Conservation (phyloP, 2,329 filamentous ascomycete species). For the Bimuria novae-zelandiae region DNA sequence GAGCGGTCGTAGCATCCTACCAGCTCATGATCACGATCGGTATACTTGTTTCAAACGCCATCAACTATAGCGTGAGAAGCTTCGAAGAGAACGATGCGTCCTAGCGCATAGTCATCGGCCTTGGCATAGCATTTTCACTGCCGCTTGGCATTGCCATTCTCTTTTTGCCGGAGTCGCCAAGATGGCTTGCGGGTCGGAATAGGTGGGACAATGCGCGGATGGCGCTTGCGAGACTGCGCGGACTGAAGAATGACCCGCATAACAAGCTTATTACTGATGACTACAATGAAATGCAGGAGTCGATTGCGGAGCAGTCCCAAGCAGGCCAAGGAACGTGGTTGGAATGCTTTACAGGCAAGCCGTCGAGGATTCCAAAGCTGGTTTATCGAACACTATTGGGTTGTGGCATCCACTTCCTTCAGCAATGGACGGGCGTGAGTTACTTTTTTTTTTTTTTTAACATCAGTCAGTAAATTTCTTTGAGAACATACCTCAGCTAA, state of each 20-base stretch:
- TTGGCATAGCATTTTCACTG: slow-evolving; percentile 38
- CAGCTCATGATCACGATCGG: slow-evolving; percentile 54
- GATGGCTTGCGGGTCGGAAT: slow-evolving; percentile 55
- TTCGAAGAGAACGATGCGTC: slow-evolving; percentile 48
- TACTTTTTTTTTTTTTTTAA: slow-evolving; percentile 53
- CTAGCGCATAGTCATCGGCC: slow-evolving; percentile 42
- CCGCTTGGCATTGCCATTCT: slow-evolving; percentile 38
- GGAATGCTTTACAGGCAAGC: slow-evolving; percentile 39
- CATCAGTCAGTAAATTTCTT: slow-evolving; percentile 3
- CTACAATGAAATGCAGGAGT: slow-evolving; percentile 48
- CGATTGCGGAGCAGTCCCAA: slow-evolving; percentile 33
- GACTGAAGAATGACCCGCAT: slow-evolving; percentile 54
- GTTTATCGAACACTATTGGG: slow-evolving; percentile 39
- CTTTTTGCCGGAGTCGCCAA: slow-evolving; percentile 35
- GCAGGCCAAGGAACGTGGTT: slow-evolving; percentile 36
- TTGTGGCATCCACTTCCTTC: slow-evolving; percentile 35
- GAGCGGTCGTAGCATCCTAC: slow-evolving; percentile 61
- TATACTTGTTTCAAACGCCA: slow-evolving; percentile 42
- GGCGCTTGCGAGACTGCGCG: slow-evolving; percentile 59
- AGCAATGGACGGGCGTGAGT: slow-evolving; percentile 52
- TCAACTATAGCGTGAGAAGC: slow-evolving; percentile 47
- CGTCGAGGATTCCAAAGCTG: slow-evolving; percentile 48
- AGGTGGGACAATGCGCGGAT: slow-evolving; percentile 56
- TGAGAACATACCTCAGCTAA: slow-evolving; percentile 1
- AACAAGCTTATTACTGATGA: slow-evolving; percentile 57